Conservation (phyloP, 116 monocot species). For the Thalassia testudinum region DNA sequence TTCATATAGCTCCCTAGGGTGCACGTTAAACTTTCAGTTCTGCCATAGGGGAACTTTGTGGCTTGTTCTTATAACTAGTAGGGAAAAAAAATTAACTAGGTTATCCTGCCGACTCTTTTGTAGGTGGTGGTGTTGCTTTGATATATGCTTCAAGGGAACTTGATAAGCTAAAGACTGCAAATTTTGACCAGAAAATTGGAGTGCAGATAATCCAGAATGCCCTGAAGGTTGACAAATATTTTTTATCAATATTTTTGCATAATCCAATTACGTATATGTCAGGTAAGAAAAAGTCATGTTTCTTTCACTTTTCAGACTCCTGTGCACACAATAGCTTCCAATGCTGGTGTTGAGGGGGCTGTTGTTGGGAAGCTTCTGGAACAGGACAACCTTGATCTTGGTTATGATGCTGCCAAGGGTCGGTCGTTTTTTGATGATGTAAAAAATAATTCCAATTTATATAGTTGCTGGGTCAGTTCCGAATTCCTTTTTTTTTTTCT, state of each 20-base stretch:
- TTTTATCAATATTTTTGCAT: neutral
- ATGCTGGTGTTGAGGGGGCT: slow-evolving; percentile 81
- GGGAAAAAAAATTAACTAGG: neutral
- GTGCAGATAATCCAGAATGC: slow-evolving; percentile 93
- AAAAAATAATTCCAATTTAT: neutral
- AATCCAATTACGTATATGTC: neutral
- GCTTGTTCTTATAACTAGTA: neutral
- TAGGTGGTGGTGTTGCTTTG: slow-evolving; percentile 83
- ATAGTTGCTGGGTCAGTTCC: neutral
- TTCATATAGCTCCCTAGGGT: neutral
- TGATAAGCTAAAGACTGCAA: slow-evolving; percentile 54
- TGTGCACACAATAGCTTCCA: slow-evolving; percentile 61
- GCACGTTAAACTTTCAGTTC: neutral
- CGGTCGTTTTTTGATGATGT: neutral
- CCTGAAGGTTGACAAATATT: slow-evolving; percentile 32
- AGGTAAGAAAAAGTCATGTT: neutral
- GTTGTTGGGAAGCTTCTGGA: slow-evolving; percentile 77
- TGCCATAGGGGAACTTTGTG: neutral
- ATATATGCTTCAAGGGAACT: slow-evolving; percentile 72
- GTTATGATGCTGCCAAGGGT: slow-evolving; percentile 89
- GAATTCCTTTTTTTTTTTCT: neutral
- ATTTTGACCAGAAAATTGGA: slow-evolving; percentile 90
- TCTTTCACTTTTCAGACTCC: slow-evolving; percentile 34
- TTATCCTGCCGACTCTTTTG: neutral
- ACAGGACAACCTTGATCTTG: slow-evolving; percentile 65